phyloP scores from a whole-genome alignment of 169 alveolate genomes.

The Cryptosporidium sp. region DNA sequence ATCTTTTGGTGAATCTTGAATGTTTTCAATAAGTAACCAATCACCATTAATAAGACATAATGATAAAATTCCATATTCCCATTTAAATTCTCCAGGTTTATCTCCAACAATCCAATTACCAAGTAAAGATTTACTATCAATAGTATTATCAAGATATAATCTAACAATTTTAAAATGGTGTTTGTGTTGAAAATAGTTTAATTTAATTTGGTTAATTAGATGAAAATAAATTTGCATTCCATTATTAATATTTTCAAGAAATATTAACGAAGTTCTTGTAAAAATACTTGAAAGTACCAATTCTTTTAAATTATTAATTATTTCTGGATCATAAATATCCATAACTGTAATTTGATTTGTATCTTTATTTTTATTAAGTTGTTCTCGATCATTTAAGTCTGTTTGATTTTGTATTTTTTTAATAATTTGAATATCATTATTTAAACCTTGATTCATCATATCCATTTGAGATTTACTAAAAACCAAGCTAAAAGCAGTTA shows the following conservation, averaged over 20 bases:
- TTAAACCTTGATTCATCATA: neutral
- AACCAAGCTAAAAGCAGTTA: slow-evolving; percentile 9
- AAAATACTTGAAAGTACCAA: neutral
- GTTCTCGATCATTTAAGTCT: neutral
- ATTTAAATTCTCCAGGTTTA: slow-evolving; percentile 83
- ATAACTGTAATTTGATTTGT: neutral
- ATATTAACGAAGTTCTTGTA: slow-evolving; percentile 27
- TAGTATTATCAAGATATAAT: slow-evolving; percentile 84
- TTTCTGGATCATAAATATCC: slow-evolving; percentile 27
- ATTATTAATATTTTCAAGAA: slow-evolving; percentile 35
- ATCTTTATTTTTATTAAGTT: neutral
- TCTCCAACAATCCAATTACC: slow-evolving; percentile 86
- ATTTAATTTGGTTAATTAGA: slow-evolving; percentile 1
- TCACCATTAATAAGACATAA: slow-evolving; percentile 83
- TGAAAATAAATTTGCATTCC: slow-evolving; percentile 27
- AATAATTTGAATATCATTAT: neutral
- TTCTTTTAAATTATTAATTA: neutral
- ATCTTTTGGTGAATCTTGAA: slow-evolving; percentile 82
- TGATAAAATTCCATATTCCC: slow-evolving; percentile 84
- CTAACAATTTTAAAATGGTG: slow-evolving; percentile 66
- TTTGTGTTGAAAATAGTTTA: neutral
- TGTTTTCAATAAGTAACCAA: slow-evolving; percentile 86
- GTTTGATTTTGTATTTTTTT: no score
- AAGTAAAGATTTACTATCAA: slow-evolving; percentile 84
- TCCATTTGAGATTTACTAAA: neutral